Base-by-base conservation (phyloP, 176 grass and related monocot species). In the Calamus simplicifolius region DNA sequence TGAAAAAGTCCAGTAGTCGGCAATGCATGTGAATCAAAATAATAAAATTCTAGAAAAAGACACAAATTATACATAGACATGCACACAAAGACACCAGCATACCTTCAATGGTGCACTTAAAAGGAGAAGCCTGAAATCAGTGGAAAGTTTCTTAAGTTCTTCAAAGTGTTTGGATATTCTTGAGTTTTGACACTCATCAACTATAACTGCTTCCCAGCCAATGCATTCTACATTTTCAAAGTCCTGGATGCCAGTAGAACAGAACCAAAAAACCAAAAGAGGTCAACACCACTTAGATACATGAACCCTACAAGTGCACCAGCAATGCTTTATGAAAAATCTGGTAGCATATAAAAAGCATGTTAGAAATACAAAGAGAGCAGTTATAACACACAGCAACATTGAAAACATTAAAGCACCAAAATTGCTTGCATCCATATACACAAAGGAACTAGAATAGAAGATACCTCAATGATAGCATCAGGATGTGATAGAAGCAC, bases 401-500 rank as follows among this genome's bases (percentile, higher is more conserved):
- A 29, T 29, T 29, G 28, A 29, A 29, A 29, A 29, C 6, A 35
- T 35, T 35, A 35, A 35, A 35, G 31, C 31, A 35, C 31, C 31
- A 35, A 35, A 31, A 35, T 35, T 35, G 31, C 31, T 7, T 35
- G 31, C 31, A 35, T 7, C 6, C 2, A 35, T 51, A 51, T 59
- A n/a, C 21, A 50, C n/a, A 52, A 60, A 38, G 28, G 49, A 51
- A 80, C 23, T 17, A 79, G 52, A 57, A 71, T 29, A 61, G 31
- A 30, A 25, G 50, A 69, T 89, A 95, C 90, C 90, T 95, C 86
- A 69, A 81, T 18, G 19, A 89, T 62, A 23, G 71, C 82, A 79
- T 89, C 82, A 57, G 80, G 79, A 68, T 89, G 80, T 63, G 86
- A 81, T 67, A 95, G 62, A 26, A 95, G 77, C 60, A 95, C 90